Percentiles rank a stretch among this genome's conserved stretches.
phyloP scores from a whole-genome alignment of 768 basidiomycete species.

The Lactarius sp. region DNA sequence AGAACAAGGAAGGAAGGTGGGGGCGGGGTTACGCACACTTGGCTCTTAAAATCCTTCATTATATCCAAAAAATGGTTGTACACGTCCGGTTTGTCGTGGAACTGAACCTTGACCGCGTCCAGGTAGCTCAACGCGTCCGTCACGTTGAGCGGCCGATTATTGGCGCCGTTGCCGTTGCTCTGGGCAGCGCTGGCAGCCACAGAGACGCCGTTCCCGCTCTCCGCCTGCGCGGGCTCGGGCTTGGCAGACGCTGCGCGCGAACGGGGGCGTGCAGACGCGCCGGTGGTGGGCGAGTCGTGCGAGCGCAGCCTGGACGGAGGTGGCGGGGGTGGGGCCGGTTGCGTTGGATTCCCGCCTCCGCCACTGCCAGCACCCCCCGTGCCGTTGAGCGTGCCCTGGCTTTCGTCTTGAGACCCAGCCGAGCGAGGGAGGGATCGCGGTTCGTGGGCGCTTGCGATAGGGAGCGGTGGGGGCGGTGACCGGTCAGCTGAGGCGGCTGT shows the following conservation, averaged over 20 bases:
- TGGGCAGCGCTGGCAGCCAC: constrained; percentile 13
- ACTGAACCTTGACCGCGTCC: constrained; percentile 91
- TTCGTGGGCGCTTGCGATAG: constrained; percentile 11
- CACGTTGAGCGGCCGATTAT: constrained; percentile 72
- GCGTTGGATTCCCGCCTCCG: not conserved
- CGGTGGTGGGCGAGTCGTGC: constrained; percentile 16
- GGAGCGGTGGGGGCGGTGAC: constrained; percentile 11
- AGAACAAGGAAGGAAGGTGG: not conserved
- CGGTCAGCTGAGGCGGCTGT: constrained; percentile 11
- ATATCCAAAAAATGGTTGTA: constrained; percentile 95
- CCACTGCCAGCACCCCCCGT: not conserved
- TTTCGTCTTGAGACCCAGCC: not conserved
- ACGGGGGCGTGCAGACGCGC: constrained; percentile 12
- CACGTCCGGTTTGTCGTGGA: constrained; percentile 84
- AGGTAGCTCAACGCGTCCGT: constrained; percentile 91
- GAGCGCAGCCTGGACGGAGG: constrained; percentile 13
- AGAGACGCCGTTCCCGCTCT: not conserved
- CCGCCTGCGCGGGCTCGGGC: constrained; percentile 2
- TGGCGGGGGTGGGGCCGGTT: not conserved
- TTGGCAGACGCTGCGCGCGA: constrained; percentile 22
- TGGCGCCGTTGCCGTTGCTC: constrained; percentile 24
- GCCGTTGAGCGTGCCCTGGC: not conserved
- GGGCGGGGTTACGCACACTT: constrained; percentile 53
- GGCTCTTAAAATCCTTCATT: constrained; percentile 99
- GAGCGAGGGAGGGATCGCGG: constrained; percentile 14